Evolutionary conservation across 257 asterid species (phyloP), one percentile per base, ranked within the genome.

Genomic region (Salvia rosmarinus): DNA sequence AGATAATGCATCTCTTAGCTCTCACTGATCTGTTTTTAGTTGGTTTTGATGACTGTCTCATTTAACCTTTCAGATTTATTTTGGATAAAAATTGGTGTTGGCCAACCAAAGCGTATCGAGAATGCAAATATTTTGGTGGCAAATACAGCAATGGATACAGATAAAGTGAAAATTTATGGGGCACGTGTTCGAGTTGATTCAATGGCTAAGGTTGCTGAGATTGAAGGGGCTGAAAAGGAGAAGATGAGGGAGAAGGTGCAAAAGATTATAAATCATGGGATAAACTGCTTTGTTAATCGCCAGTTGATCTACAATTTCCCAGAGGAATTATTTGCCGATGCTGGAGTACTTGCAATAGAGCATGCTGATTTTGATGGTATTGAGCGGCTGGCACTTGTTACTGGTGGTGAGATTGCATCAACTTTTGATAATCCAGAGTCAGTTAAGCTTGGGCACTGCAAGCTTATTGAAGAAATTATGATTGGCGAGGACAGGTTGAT

Each of bases 181-280:
- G 98, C 99, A 30, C 96, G 99, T 73, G 99, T 94, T 61, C 96
- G 99, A 20, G 99, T 94, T 80, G 99, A 94, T 82, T 94, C 99
- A 9, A 94, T 94, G 99, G 88, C 98, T 68, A 94, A 94, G 85
- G 98, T 91, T 61, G 98, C 96, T 67, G 96, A 91, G 80, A 87
- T 94, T 57, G 99, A 94, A 85, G 86, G 55, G 28, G 99, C 98
- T 74, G 99, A 91, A 77, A 91, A 91, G 83, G 91, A 84, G 54
- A 94, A 94, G 78, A 94, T 89, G 99, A 86, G 94, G 75, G 95
- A 89, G 77, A 94, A 94, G 81, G 96, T 88, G 70, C 83, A 89
- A 70, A 94, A 91, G 83, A 91, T 94, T 25, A 85, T 91, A 79
- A 77, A 86, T 71, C 99, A 94, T 55, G 99, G 93, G 76, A 88